phyloP scores from a whole-genome alignment of 1,139 yeast species.

The Barnettozyma hawaiiensis region DNA sequence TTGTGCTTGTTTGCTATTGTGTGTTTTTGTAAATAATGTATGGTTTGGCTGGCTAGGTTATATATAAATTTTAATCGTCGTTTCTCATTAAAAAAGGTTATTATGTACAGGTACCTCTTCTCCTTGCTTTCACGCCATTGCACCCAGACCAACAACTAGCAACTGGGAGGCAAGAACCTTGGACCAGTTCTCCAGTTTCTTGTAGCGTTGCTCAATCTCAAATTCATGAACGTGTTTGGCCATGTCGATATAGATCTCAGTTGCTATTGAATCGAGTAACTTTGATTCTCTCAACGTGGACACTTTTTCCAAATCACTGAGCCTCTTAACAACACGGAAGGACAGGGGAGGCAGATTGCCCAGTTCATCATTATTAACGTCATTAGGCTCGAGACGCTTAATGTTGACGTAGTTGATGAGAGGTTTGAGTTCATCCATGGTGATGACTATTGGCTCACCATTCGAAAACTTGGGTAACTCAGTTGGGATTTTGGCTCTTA shows the following conservation, averaged over 20 bases:
- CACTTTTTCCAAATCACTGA: constrained; percentile 45
- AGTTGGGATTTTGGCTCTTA: constrained; percentile 53
- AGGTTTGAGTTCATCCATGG: constrained; percentile 55
- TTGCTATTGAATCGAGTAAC: constrained; percentile 47
- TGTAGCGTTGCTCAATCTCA: constrained; percentile 39
- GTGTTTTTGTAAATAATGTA: not conserved
- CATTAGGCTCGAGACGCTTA: constrained; percentile 26
- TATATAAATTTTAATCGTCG: not conserved
- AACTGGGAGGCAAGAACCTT: constrained; percentile 57
- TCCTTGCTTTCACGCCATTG: constrained; percentile 43
- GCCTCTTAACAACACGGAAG: constrained; percentile 52
- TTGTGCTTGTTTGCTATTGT: not conserved
- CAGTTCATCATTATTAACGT: constrained; percentile 16
- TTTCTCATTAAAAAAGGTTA: constrained; percentile 5
- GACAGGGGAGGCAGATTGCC: constrained; percentile 26
- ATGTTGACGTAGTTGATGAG: constrained; percentile 55
- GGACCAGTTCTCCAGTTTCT: constrained; percentile 51
- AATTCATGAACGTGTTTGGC: constrained; percentile 46
- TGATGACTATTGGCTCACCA: constrained; percentile 49
- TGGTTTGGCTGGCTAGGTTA: not conserved
- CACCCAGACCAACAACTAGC: constrained; percentile 53
- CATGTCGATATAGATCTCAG: constrained; percentile 55
- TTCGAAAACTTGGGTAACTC: constrained; percentile 48
- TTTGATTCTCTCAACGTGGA: constrained; percentile 46
- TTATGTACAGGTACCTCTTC: constrained; percentile 5